Evolutionary conservation across 805 yeast genomes (phyloP).

Genomic region (Cyberlindnera veronae): DNA sequence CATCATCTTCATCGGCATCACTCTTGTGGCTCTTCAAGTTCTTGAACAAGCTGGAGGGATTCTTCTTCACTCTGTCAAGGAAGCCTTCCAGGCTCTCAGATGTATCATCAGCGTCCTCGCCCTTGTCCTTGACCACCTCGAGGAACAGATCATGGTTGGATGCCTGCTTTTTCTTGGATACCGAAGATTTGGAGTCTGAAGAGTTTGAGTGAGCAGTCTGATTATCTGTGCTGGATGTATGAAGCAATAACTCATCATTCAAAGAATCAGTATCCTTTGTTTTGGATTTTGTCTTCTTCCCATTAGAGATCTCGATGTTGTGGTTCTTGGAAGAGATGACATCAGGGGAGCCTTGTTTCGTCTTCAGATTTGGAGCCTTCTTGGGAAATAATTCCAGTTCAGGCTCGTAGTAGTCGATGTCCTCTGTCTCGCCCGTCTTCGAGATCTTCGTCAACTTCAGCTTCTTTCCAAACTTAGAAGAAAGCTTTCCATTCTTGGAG

Average conservation of each 20-base stretch:
- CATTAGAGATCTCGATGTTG: background rate
- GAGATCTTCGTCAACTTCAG: background rate
- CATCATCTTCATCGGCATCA: background rate
- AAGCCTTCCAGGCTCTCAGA: background rate
- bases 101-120: background rate
- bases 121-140: background rate
- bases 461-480: constrained; percentile 4
- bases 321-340: constrained; percentile 3
- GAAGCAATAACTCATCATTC: background rate
- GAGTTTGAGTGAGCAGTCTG: background rate
- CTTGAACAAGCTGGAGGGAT: constrained; percentile 14
- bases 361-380: background rate
- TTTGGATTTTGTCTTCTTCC: background rate
- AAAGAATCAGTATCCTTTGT: background rate
- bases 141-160: background rate
- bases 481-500: background rate
- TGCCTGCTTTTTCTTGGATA: background rate
- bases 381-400: constrained; percentile 8
- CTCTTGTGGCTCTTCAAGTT: background rate
- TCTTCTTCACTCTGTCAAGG: constrained; percentile 12
- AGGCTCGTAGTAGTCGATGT: constrained; percentile 8
- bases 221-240: background rate
- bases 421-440: constrained; percentile 1
- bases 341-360: too few species aligned
- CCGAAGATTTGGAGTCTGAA: too few species aligned